phyloP scores from a whole-genome alignment of 129 eudicot species.

The Apium graveolens region DNA sequence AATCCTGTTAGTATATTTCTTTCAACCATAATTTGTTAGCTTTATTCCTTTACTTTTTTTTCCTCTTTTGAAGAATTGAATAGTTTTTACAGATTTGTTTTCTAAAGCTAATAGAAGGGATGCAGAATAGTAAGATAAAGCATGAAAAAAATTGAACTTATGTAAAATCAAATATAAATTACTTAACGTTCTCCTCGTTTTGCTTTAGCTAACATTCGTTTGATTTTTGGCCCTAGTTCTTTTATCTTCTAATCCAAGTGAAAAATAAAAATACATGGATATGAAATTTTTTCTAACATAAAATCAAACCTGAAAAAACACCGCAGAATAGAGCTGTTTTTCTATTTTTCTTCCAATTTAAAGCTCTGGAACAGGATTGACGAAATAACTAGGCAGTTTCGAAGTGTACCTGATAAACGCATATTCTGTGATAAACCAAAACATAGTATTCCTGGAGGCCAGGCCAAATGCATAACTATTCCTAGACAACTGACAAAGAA shows the following conservation, averaged over 20 bases:
- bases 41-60: conserved; percentile 11
- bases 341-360: no score
- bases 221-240: background rate
- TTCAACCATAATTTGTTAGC: background rate
- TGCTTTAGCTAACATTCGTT: background rate
- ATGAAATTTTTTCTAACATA: background rate
- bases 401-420: no score
- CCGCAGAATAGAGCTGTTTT: no score
- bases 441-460: no score
- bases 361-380: no score
- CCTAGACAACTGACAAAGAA: no score
- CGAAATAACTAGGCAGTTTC: no score
- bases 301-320: no score
- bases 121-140: background rate
- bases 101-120: conserved; percentile 12
- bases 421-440: no score
- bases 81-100: conserved; percentile 21
- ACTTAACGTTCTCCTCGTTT: background rate
- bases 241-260: background rate
- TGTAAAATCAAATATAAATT: background rate
- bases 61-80: conserved; percentile 13
- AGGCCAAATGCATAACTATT: no score
- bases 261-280: background rate
- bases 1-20: background rate
- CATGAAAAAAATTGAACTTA: background rate